Percentiles rank a stretch among this genome's conserved stretches.
phyloP scores from a whole-genome alignment of 75 land plant species.

The Pseudotsuga menziesii region DNA sequence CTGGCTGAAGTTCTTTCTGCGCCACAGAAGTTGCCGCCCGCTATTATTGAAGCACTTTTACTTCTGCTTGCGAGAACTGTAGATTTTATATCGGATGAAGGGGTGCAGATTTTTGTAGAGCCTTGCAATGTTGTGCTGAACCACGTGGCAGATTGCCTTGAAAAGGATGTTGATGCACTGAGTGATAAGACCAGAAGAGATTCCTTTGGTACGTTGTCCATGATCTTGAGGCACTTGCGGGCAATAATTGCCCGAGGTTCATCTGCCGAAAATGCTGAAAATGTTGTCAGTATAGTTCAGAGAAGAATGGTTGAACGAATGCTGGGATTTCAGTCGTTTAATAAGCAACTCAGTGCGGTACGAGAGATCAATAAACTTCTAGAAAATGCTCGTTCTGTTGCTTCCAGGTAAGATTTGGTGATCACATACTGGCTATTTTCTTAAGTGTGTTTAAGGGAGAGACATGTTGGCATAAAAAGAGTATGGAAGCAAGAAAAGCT shows the following conservation, averaged over 20 bases:
- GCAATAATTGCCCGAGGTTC: conserved; percentile 17
- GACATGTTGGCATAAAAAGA: too few relatives aligned
- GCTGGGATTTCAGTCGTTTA: conserved; percentile 28
- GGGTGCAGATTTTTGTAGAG: conserved; percentile 16
- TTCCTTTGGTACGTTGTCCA: conserved; percentile 24
- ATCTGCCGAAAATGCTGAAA: conserved; percentile 27
- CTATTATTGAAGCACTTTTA: conserved; percentile 28
- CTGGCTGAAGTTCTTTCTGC: conserved; percentile 16
- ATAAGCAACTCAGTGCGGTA: conserved; percentile 33
- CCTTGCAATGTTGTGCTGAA: conserved; percentile 19
- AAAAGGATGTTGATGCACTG: conserved; percentile 26
- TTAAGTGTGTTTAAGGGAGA: too few relatives aligned
- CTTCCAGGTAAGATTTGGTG: conserved; percentile 19
- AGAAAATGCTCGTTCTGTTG: conserved; percentile 29
- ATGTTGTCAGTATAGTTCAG: conserved; percentile 19
- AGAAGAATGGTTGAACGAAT: conserved; percentile 27
- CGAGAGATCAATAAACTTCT: conserved; percentile 29
- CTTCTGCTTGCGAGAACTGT: conserved; percentile 21
- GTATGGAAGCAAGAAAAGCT: too few relatives aligned
- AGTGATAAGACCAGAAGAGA: conserved; percentile 34
- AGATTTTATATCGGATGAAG: conserved; percentile 36
- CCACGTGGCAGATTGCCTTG: conserved; percentile 21
- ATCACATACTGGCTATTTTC: too few relatives aligned
- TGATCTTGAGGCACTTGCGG: conserved; percentile 30
- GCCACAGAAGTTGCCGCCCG: conserved; percentile 26